These are phyloP conservation scores for Isatis lusitanica DNA, from an alignment of 441 rosid genomes.

Conservation along the genomic window DNA sequence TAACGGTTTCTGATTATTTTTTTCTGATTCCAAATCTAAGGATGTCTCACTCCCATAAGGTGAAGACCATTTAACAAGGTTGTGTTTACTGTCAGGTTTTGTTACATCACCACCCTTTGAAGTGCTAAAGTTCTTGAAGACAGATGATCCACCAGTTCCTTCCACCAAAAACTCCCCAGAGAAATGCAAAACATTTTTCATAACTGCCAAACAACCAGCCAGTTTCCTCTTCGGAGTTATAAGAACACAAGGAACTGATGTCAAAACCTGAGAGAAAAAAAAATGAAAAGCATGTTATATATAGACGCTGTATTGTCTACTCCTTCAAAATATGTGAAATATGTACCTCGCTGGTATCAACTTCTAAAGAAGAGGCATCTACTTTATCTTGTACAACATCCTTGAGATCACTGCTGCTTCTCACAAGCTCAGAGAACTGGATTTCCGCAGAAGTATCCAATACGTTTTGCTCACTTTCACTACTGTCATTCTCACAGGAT, in stretches of 20 bases:
- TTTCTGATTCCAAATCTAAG: slow-evolving; percentile 51
- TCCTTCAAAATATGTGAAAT: slow-evolving; percentile 21
- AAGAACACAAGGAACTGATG: slow-evolving; percentile 83
- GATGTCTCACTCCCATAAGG: slow-evolving; percentile 51
- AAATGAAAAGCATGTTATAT: slow-evolving; percentile 37
- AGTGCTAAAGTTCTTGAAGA: slow-evolving; percentile 68
- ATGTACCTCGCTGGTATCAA: slow-evolving; percentile 81
- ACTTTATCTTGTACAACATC: slow-evolving; percentile 59
- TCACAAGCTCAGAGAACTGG: slow-evolving; percentile 50
- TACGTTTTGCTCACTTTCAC: slow-evolving; percentile 47
- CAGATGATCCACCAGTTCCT: slow-evolving; percentile 93
- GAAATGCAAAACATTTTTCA: slow-evolving; percentile 86
- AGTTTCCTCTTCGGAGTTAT: slow-evolving; percentile 93
- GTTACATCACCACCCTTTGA: slow-evolving; percentile 53
- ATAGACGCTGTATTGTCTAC: slow-evolving; percentile 21
- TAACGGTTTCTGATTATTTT: slow-evolving; percentile 50
- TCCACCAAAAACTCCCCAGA: slow-evolving; percentile 93
- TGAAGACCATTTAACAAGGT: slow-evolving; percentile 58
- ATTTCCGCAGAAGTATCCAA: slow-evolving; percentile 58
- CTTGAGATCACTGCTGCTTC: slow-evolving; percentile 65
- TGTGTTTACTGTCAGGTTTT: slow-evolving; percentile 66
- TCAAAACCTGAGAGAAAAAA: slow-evolving; percentile 64
- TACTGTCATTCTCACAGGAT: slow-evolving; percentile 59
- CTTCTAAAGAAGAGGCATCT: slow-evolving; percentile 69
- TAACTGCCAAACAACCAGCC: slow-evolving; percentile 87